A percentile compares a stretch with the other conserved stretches of the same genome.
Conservation (phyloP, 495 filamentous ascomycete species). For the Xylaria grammica region DNA sequence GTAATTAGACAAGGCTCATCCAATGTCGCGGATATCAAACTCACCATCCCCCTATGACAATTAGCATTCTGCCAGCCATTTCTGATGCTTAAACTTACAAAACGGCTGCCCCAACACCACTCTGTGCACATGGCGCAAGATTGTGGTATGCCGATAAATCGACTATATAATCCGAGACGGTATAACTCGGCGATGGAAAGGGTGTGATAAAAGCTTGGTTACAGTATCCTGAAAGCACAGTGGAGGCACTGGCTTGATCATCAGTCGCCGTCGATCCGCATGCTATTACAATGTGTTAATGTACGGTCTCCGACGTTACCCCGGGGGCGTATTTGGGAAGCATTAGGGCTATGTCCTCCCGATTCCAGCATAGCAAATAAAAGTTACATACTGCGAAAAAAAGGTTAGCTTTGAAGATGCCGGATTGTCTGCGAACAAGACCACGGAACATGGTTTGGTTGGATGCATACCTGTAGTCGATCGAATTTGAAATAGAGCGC, state of each 20-base stretch:
- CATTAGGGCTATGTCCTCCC: background rate
- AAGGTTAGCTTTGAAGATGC: background rate
- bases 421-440: background rate
- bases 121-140: slow-evolving; percentile 51
- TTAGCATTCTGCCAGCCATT: background rate
- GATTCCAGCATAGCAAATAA: no score
- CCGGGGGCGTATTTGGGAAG: background rate
- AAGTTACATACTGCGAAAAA: slow-evolving; percentile 8
- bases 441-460: background rate
- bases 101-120: slow-evolving; percentile 46
- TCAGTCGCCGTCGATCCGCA: slow-evolving; percentile 49
- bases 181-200: slow-evolving; percentile 44
- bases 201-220: slow-evolving; percentile 41
- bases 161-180: slow-evolving; percentile 51
- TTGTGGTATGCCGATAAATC: slow-evolving; percentile 48
- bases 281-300: slow-evolving; percentile 10
- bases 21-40: slow-evolving; percentile 1
- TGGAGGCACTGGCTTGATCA: slow-evolving; percentile 49
- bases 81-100: slow-evolving; percentile 32
- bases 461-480: slow-evolving; percentile 40
- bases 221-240: slow-evolving; percentile 54
- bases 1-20: slow-evolving; percentile 21
- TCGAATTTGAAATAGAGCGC: slow-evolving; percentile 39
- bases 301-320: background rate
- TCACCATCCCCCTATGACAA: slow-evolving; percentile 41